Evolutionary conservation across 495 filamentous ascomycete genomes (phyloP), one percentile per base, ranked within the genome.

Genomic region (Aspergillus asperescens): DNA sequence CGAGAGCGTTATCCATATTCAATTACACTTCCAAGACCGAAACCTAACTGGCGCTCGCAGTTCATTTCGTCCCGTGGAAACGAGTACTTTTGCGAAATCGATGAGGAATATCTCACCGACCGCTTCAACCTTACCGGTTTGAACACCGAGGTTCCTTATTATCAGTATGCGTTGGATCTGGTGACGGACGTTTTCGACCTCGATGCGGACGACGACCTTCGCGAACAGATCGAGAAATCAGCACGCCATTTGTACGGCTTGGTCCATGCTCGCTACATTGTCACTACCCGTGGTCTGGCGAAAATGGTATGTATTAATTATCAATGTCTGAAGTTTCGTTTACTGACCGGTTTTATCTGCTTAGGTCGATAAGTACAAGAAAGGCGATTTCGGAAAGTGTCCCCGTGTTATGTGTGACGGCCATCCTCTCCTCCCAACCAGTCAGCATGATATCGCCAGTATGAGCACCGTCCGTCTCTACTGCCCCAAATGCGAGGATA

Each of bases 161-260:
- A 99, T 64, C 92, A 99, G 67, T 94, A 97, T 80, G 94, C 93
- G 9, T 81, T 99, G 23, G 93, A 99, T 64, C 81, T 99, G n/a
- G 88, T 99, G 43, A 99, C 94, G n/a, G 93, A 99, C 63, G 92
- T 97, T 38, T 99, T 99, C 68, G 93, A 99, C 61, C 85, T 97
- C 62, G 93, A 99, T 69, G 96, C 93, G 67, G 91, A 97, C 63
- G 94, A 97, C 67, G 93, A 97, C 44, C 90, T 96, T 78, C 82
- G 93, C 34, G 93, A 96, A 73, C 89, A 90, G 60, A 97, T 99
- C 45, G 93, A 99, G 70, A 97, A 96, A 71, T 95, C 90, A 22
- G 93, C 93, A 5, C 81, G 94, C 56, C 94, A 97, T 62, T 79
- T 99, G 4, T 99, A 99, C 65, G 94, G 93, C 38, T 75, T 99